These are phyloP conservation scores for Phyllosticta citriasiana DNA, from an alignment of 2,329 filamentous ascomycete genomes.

Conservation along the genomic window DNA sequence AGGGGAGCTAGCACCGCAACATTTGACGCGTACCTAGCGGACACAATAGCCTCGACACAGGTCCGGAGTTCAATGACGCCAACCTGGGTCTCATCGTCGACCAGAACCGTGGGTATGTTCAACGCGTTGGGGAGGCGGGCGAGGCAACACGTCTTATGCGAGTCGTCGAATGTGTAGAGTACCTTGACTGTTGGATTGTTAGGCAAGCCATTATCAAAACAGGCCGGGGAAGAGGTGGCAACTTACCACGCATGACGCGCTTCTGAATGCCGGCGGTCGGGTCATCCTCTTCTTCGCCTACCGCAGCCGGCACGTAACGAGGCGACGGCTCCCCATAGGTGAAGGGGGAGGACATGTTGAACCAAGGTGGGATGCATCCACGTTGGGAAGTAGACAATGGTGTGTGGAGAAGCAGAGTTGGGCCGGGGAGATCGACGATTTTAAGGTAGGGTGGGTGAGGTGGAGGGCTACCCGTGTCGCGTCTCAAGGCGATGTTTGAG, in stretches of 20 bases:
- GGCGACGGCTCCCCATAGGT: conserved; percentile 17
- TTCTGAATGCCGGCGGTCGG: conserved; percentile 24
- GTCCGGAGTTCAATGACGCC: conserved; percentile 80
- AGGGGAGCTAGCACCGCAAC: background rate
- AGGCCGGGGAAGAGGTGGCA: background rate
- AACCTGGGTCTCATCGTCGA: conserved; percentile 73
- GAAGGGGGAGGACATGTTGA: conserved; percentile 26
- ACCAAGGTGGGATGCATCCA: conserved; percentile 14
- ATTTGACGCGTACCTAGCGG: conserved; percentile 41
- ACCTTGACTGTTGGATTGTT: conserved; percentile 66
- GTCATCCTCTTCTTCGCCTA: conserved; percentile 19
- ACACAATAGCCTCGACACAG: conserved; percentile 73
- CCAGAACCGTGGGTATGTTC: conserved; percentile 65
- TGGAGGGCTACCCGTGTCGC: conserved; percentile 1
- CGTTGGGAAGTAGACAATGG: background rate
- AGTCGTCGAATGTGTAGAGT: conserved; percentile 88
- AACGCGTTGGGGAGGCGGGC: conserved; percentile 74
- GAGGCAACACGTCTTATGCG: conserved; percentile 79
- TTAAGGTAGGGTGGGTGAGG: background rate
- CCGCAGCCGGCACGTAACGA: conserved; percentile 16
- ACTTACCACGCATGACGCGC: conserved; percentile 38
- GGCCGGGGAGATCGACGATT: conserved; percentile 1
- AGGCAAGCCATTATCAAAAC: background rate
- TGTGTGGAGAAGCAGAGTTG: conserved; percentile 6
- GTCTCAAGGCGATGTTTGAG: background rate